Conservation (phyloP, 2,329 filamentous ascomycete genomes). For the Stemphylium lycopersici region DNA sequence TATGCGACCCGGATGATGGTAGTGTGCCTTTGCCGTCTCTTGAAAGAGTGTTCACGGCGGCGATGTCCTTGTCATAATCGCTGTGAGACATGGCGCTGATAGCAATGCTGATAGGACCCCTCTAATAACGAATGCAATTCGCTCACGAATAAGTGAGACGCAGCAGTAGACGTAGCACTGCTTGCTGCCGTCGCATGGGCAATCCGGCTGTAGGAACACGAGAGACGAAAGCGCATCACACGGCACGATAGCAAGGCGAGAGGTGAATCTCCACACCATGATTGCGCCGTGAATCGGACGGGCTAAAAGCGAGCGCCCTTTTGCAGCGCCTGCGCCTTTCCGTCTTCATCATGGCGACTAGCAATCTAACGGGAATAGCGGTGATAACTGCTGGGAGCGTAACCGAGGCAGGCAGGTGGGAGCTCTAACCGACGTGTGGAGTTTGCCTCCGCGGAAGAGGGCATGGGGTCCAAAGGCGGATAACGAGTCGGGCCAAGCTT, state of each 20-base stretch:
- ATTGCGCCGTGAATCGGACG: slow-evolving; percentile 4
- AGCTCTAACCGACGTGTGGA: not conserved
- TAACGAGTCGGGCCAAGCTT: too few species aligned
- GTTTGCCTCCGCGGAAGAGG: not conserved
- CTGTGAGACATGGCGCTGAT: slow-evolving; percentile 13
- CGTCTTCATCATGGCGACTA: slow-evolving; percentile 2
- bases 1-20: slow-evolving; percentile 2
- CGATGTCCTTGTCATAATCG: slow-evolving; percentile 17
- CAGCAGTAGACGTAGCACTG: not conserved
- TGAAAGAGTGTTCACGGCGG: slow-evolving; percentile 1
- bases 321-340: not conserved
- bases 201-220: not conserved
- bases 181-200: not conserved
- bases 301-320: slow-evolving; percentile 9
- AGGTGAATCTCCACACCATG: not conserved
- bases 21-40: not conserved
- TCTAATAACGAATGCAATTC: slow-evolving; percentile 1
- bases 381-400: slow-evolving; percentile 1
- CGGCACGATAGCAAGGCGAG: not conserved
- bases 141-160: not conserved
- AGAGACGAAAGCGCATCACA: not conserved
- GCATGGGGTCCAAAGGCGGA: too few species aligned
- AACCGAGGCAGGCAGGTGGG: slow-evolving; percentile 4
- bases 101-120: slow-evolving; percentile 1
- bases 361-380: slow-evolving; percentile 10